phyloP scores from a whole-genome alignment of 208 protist species.

The Angomonas ambiguus region DNA sequence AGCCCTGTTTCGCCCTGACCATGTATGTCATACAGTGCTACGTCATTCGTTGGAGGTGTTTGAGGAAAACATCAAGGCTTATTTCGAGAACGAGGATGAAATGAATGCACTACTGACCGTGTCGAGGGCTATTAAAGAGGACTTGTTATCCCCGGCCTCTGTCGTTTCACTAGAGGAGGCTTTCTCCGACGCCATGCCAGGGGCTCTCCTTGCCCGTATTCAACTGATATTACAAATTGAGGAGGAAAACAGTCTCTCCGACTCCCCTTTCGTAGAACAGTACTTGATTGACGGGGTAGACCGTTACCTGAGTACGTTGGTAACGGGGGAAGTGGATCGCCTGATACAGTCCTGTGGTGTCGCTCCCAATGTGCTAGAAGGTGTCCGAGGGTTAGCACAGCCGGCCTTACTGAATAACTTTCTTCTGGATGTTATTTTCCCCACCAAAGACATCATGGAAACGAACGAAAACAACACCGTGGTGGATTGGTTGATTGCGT shows the following conservation, averaged over 20 bases:
- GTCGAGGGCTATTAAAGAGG: slow-evolving; percentile 17
- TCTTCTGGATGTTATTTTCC: slow-evolving; percentile 83
- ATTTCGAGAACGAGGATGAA: slow-evolving; percentile 45
- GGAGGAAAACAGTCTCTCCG: neutral
- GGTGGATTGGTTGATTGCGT: slow-evolving; percentile 68
- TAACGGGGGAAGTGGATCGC: slow-evolving; percentile 33
- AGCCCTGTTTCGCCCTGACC: slow-evolving; percentile 26
- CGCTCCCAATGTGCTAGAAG: slow-evolving; percentile 42
- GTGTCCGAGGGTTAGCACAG: neutral
- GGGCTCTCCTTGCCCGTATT: slow-evolving; percentile 40
- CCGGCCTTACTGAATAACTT: slow-evolving; percentile 64
- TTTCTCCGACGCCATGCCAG: slow-evolving; percentile 40
- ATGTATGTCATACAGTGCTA: slow-evolving; percentile 44
- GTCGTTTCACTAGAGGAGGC: slow-evolving; percentile 34
- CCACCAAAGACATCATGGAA: slow-evolving; percentile 8
- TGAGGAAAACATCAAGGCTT: slow-evolving; percentile 38
- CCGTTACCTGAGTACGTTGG: slow-evolving; percentile 43
- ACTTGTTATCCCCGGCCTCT: slow-evolving; percentile 33
- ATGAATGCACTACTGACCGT: slow-evolving; percentile 19
- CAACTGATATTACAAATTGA: slow-evolving; percentile 33
- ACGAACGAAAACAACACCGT: slow-evolving; percentile 12
- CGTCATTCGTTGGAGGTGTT: slow-evolving; percentile 34
- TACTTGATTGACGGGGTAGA: slow-evolving; percentile 79
- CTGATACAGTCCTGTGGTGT: slow-evolving; percentile 70
- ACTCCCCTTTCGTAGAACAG: slow-evolving; percentile 54